Evolutionary conservation across 2,329 filamentous ascomycete genomes (phyloP).

Genomic region (Ophiocordyceps polyrhachis-furcata): DNA sequence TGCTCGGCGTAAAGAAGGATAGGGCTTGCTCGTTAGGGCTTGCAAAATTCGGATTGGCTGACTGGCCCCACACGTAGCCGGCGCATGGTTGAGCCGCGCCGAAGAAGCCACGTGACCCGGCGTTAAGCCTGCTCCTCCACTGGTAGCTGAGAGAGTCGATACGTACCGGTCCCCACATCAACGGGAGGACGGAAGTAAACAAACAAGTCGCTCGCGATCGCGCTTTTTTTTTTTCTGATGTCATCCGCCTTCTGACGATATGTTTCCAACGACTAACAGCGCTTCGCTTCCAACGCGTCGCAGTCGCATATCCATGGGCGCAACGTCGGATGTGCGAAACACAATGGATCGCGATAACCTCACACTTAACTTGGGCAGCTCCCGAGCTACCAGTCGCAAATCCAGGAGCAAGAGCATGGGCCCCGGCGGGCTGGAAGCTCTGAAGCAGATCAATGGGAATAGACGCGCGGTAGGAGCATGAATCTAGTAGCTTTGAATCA

Average conservation of each 20-base stretch:
- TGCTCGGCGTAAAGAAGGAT: slow-evolving; percentile 19
- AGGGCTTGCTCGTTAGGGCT: slow-evolving; percentile 21
- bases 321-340: slow-evolving; percentile 31
- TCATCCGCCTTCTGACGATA: slow-evolving; percentile 3
- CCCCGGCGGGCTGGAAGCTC: slow-evolving; percentile 69
- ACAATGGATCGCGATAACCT: slow-evolving; percentile 60
- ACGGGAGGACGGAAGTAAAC: slow-evolving; percentile 16
- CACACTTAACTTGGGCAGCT: slow-evolving; percentile 43
- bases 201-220: slow-evolving; percentile 8
- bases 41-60: slow-evolving; percentile 20
- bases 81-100: not conserved
- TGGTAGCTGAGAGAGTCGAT: not conserved
- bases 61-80: slow-evolving; percentile 10
- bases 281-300: slow-evolving; percentile 38
- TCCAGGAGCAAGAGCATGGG: slow-evolving; percentile 92
- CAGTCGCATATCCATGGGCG: slow-evolving; percentile 53
- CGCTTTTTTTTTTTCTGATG: not conserved
- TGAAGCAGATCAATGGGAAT: slow-evolving; percentile 60
- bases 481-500: slow-evolving; percentile 1
- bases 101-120: not conserved
- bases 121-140: not conserved
- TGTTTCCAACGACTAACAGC: slow-evolving; percentile 17
- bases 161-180: slow-evolving; percentile 5
- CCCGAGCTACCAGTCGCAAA: slow-evolving; percentile 32
- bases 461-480: slow-evolving; percentile 48